Evolutionary conservation across 352 stramenopile species (phyloP).

Genomic region (Phytophthora kernoviae): DNA sequence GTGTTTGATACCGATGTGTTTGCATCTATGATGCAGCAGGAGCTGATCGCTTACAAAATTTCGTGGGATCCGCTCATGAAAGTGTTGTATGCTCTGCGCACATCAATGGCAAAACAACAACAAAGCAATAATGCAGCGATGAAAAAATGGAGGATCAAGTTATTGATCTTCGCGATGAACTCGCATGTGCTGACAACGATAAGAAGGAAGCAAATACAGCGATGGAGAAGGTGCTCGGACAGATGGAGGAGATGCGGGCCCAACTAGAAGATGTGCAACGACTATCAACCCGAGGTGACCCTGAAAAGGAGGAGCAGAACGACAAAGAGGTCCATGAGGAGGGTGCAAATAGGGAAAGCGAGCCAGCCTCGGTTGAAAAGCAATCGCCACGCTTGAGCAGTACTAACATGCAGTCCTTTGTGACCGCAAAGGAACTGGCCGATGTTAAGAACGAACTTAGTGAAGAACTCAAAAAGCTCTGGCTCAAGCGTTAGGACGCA

Average conservation of each 20-base stretch:
- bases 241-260: constrained; percentile 51
- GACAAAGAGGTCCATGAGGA: constrained; percentile 1
- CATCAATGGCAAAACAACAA: constrained; percentile 60
- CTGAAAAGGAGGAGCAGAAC: constrained; percentile 25
- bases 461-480: constrained; percentile 53
- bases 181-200: constrained; percentile 49
- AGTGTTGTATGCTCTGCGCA: constrained; percentile 59
- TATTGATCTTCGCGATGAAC: constrained; percentile 40
- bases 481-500: constrained; percentile 43
- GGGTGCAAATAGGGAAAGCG: background rate
- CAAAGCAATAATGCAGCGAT: constrained; percentile 50
- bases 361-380: background rate
- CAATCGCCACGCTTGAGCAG: constrained; percentile 19
- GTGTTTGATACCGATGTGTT: constrained; percentile 58
- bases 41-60: constrained; percentile 73
- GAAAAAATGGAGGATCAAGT: constrained; percentile 61
- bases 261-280: constrained; percentile 46
- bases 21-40: constrained; percentile 60
- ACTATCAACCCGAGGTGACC: constrained; percentile 8
- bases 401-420: constrained; percentile 26
- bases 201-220: constrained; percentile 58
- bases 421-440: constrained; percentile 51
- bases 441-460: constrained; percentile 51
- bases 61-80: constrained; percentile 79
- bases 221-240: constrained; percentile 51